Base-by-base conservation (phyloP, 805 yeast genomes). In the Ascoidea rubescens region DNA sequence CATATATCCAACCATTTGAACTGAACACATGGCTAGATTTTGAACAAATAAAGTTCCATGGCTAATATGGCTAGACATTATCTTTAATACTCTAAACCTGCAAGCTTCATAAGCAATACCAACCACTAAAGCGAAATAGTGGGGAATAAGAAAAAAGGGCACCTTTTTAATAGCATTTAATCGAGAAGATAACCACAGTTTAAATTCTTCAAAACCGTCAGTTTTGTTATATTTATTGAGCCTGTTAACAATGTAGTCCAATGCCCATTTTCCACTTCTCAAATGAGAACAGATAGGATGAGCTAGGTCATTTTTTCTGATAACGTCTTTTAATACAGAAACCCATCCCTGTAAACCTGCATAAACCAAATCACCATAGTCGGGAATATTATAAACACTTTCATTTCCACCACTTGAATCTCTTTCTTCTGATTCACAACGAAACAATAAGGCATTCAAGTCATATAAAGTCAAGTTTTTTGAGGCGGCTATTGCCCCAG, bases 331-430 rank as follows among this genome's bases (percentile, higher is more conserved):
- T 57, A 91, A 66, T 1, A 80, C 82, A 0, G 87, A 72, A 48
- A 81, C 77, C 96, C 96, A 91, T 1, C 99, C 98, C 65, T 88
- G 95, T 28, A 93, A 69, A 8, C 99, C 99, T 46, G 96, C 90
- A 65, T 87, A 91, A 0, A 80, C 84, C 48, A 90, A 69, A 14
- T 71, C 70, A 0, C 97, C 97, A 64, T 75, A 70, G 33, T 74
- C 71, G 0, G 98, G 97, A 48, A 91, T 72, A 49, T 67, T 64
- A 66, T 93, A 91, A 0, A 77, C 77, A 7, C 96, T 96, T 48
- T 75, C 82, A 6, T 65, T 59, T 5, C 96, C 95, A 28, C 67
- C 74, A 57, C 90, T 79, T 10, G 80, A 76, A 62, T 90, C 96
- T 28, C 88, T 71, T 65, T 91, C 99, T 66, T 91, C 99, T 10